Evolutionary conservation across 192 early-diverging fungal genomes (phyloP).

Genomic region (Coemansia sp.): DNA sequence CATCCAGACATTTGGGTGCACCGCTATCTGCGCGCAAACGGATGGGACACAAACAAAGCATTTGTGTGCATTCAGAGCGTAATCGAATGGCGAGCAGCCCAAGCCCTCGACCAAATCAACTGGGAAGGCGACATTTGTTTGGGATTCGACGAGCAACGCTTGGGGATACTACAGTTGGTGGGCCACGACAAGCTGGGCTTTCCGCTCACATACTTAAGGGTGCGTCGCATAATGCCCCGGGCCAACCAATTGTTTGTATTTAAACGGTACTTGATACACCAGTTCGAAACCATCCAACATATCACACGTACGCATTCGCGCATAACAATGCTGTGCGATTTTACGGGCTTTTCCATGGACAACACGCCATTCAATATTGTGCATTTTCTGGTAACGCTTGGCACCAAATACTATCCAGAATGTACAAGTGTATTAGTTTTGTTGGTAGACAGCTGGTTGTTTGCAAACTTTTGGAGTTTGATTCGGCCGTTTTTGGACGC

Average conservation of each 20-base stretch:
- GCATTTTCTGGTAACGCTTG: conserved; percentile 34
- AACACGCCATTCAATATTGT: conserved; percentile 45
- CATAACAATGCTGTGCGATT: conserved; percentile 35
- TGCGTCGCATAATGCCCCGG: conserved; percentile 38
- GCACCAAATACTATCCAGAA: conserved; percentile 36
- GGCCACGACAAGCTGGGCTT: conserved; percentile 28
- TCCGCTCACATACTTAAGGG: conserved; percentile 27
- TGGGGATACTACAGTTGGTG: conserved; percentile 27
- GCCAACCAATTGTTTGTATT: conserved; percentile 25
- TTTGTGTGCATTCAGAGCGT: conserved; percentile 19
- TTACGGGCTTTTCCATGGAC: conserved; percentile 41
- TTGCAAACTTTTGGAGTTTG: conserved; percentile 44
- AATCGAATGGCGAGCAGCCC: conserved; percentile 33
- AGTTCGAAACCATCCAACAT: conserved; percentile 28
- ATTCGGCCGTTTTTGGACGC: conserved; percentile 42
- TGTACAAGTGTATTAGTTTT: conserved; percentile 38
- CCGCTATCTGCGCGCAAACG: conserved; percentile 18
- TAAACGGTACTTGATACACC: conserved; percentile 31
- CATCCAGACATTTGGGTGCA: conserved; percentile 48
- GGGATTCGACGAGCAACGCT: conserved; percentile 32
- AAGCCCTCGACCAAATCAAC: conserved; percentile 33
- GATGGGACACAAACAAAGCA: conserved; percentile 39
- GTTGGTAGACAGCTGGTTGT: conserved; percentile 52
- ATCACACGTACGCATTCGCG: conserved; percentile 23
- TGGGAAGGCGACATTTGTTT: conserved; percentile 25